Evolutionary conservation across 495 filamentous ascomycete species (phyloP).

Genomic region (Darksidea phi): DNA sequence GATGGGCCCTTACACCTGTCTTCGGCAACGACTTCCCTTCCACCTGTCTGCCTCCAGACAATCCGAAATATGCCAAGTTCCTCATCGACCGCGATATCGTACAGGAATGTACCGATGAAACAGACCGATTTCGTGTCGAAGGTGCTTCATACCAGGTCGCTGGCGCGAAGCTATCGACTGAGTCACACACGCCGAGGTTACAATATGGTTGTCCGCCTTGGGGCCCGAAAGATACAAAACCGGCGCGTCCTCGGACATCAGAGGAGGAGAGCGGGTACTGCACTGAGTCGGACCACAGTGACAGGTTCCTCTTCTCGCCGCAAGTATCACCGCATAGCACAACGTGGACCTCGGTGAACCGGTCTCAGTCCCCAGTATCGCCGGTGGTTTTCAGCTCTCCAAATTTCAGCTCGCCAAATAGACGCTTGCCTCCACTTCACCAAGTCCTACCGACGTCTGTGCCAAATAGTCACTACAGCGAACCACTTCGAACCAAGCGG

Average conservation of each 20-base stretch:
- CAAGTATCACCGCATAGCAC: slow-evolving; percentile 28
- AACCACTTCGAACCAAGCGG: slow-evolving; percentile 21
- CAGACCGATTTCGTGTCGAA: slow-evolving; percentile 39
- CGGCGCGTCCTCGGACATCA: slow-evolving; percentile 2
- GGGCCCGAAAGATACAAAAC: slow-evolving; percentile 6
- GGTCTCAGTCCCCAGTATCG: slow-evolving; percentile 15
- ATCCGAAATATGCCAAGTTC: slow-evolving; percentile 63
- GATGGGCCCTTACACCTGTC: slow-evolving; percentile 78
- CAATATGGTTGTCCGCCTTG: slow-evolving; percentile 14
- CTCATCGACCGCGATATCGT: slow-evolving; percentile 65
- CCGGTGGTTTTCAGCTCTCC: not conserved
- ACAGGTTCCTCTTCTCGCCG: slow-evolving; percentile 30
- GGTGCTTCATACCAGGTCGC: slow-evolving; percentile 3
- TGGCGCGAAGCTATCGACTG: not conserved
- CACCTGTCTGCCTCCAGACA: slow-evolving; percentile 61
- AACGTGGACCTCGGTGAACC: slow-evolving; percentile 33
- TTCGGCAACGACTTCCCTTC: slow-evolving; percentile 79
- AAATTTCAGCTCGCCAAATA: not conserved
- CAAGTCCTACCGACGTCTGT: slow-evolving; percentile 10
- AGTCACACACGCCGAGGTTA: not conserved
- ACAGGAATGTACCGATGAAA: slow-evolving; percentile 52
- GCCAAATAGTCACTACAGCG: slow-evolving; percentile 11
- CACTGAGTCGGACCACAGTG: slow-evolving; percentile 24
- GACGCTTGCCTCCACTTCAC: not conserved
- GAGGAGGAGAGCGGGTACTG: slow-evolving; percentile 35